Conservation (phyloP, 805 yeast genomes). For the Candida xiaguanensis region DNA sequence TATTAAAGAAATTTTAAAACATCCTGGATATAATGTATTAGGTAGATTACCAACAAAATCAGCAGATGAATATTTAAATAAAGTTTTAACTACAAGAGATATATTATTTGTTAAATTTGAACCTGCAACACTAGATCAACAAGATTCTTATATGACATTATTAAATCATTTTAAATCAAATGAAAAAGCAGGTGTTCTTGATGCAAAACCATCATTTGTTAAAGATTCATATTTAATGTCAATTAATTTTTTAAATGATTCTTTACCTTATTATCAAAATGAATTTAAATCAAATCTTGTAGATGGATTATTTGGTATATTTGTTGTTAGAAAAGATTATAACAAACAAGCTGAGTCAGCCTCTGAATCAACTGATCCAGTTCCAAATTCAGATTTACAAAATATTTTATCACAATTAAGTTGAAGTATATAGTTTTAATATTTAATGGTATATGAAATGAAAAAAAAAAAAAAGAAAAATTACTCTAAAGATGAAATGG, state of each 20-base stretch:
- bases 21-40: conserved; percentile 42
- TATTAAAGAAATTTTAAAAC: conserved; percentile 24
- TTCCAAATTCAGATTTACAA: neutral
- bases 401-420: conserved; percentile 2
- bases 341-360: no score
- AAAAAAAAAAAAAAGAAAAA: neutral
- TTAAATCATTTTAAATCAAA: conserved; percentile 44
- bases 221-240: conserved; percentile 64
- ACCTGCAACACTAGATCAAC: conserved; percentile 16
- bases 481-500: neutral
- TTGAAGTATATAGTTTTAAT: neutral
- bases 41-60: conserved; percentile 56
- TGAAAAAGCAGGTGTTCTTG: conserved; percentile 58
- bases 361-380: neutral
- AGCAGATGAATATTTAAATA: conserved; percentile 56
- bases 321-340: conserved; percentile 36
- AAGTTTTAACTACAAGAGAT: conserved; percentile 47
- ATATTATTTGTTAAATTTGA: conserved; percentile 47
- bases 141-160: conserved; percentile 24
- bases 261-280: conserved; percentile 20
- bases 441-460: conserved; percentile 1
- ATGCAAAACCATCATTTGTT: conserved; percentile 44
- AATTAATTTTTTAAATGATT: conserved; percentile 22
- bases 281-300: conserved; percentile 12
- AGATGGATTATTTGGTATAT: conserved; percentile 30